Base-by-base conservation (phyloP, 2,329 filamentous ascomycete genomes). In the Chaetoscypha palmicola region DNA sequence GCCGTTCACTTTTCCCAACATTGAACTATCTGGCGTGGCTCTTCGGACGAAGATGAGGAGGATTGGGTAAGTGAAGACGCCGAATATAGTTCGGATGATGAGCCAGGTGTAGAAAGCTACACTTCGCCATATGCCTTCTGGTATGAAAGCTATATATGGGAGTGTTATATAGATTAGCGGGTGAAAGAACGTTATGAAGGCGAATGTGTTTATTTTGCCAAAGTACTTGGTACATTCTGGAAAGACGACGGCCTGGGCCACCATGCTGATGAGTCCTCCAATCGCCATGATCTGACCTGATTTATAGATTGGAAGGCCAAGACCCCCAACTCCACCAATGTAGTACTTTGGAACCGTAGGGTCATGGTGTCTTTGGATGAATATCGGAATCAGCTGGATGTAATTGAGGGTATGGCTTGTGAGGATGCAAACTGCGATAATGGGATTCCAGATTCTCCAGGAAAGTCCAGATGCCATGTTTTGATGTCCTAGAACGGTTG, bases 1-100 rank as follows among this genome's bases (percentile, higher is more conserved):
- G 7, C 38, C 38, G 16, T 41, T 41, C 4, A 41, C 38, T 22
- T n/a, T 32, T 12, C 38, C 38, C 3, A 41, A 28, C 38, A 41
- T 33, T 8, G 38, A 31, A 19, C 26, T 33, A n/a, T 14, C 7
- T 3, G 38, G 38, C 10, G 28, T 23, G 3, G 38, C 26, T 32
- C 28, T 41, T 19, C 33, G 32, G 38, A 41, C 28, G 38, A 41
- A 41, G 19, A 41, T 41, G 26, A 41, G 28, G 4, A 41, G 28
- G 12, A 41, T 30, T 11, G 38, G 38, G 17, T 41, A 41, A 2
- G 38, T 21, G 10, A 41, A 32, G 26, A 41, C 38, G 12, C 20
- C 11, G 38, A 41, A 41, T 8, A 41, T 41, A 11, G 38, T 41
- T 11, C 38, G 26, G 17, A 41, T 22, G 5, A 24, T 33, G 9